Evolutionary conservation across 306 rosid genomes (phyloP).

Genomic region (Ormosia semicastrata): DNA sequence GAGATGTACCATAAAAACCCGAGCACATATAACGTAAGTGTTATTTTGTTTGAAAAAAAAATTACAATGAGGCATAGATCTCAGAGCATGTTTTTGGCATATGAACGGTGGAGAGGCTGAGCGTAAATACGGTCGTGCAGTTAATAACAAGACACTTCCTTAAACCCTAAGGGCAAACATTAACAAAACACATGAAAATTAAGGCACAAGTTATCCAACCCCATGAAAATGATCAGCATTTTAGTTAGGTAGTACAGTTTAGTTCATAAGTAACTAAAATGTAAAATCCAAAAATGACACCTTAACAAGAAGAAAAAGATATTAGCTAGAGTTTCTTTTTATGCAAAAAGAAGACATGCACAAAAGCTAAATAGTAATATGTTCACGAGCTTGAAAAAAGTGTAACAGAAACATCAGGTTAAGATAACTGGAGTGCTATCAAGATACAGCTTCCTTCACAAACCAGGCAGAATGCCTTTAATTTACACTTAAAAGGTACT

Average conservation of each 20-base stretch:
- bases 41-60: too few relatives aligned
- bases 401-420: not conserved
- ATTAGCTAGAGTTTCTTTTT: not conserved
- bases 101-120: too few relatives aligned
- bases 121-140: too few relatives aligned
- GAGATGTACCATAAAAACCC: too few relatives aligned
- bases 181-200: too few relatives aligned
- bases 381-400: not conserved
- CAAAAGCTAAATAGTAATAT: not conserved
- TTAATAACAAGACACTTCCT: too few relatives aligned
- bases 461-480: conserved; percentile 8
- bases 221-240: not conserved
- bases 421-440: not conserved
- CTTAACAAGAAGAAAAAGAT: not conserved
- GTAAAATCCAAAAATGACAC: not conserved
- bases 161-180: too few relatives aligned
- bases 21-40: too few relatives aligned
- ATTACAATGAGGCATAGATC: too few relatives aligned
- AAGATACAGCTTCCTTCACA: conserved; percentile 29
- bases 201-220: too few relatives aligned
- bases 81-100: too few relatives aligned
- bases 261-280: not conserved
- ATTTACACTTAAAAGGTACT: not conserved
- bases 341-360: not conserved
- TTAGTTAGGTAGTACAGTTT: not conserved